Evolutionary conservation across 305 asterid genomes (phyloP).

Genomic region (Fraxinus angustifolia): DNA sequence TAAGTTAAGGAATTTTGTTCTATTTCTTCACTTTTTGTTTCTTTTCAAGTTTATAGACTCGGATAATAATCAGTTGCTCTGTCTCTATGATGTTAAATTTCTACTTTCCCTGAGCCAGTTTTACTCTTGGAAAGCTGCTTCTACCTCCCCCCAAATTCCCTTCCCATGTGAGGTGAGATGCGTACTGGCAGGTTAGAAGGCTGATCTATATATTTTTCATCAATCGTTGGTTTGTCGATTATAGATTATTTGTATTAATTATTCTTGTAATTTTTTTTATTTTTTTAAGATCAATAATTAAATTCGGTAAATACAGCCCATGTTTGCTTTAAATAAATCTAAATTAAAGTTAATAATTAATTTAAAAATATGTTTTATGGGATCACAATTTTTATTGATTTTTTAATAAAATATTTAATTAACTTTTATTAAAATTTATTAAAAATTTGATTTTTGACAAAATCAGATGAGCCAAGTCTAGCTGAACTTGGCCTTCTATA

Average conservation of each 20-base stretch:
- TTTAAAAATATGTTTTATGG: too few relatives aligned
- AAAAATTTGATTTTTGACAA: not conserved
- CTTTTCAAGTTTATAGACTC: not conserved
- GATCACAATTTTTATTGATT: too few relatives aligned
- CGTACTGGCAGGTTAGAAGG: not conserved
- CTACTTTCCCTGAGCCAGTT: not conserved
- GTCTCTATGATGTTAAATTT: not conserved
- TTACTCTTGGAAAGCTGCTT: not conserved
- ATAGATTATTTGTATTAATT: not conserved
- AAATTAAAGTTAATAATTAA: too few relatives aligned
- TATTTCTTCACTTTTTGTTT: not conserved
- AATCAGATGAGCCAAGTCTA: too few relatives aligned
- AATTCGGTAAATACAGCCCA: not conserved
- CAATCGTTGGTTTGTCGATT: not conserved
- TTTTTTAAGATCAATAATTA: not conserved
- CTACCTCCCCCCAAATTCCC: not conserved
- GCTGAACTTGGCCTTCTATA: not conserved
- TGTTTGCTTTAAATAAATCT: not conserved
- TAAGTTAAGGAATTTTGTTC: not conserved
- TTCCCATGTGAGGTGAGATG: not conserved
- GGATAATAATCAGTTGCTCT: not conserved
- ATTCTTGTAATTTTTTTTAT: not conserved
- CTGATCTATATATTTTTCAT: not conserved
- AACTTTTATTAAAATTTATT: too few relatives aligned
- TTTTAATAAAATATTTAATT: too few relatives aligned